Conservation (phyloP, 371 early-diverging fungal genomes). For the Nosema muscidifuracis region DNA sequence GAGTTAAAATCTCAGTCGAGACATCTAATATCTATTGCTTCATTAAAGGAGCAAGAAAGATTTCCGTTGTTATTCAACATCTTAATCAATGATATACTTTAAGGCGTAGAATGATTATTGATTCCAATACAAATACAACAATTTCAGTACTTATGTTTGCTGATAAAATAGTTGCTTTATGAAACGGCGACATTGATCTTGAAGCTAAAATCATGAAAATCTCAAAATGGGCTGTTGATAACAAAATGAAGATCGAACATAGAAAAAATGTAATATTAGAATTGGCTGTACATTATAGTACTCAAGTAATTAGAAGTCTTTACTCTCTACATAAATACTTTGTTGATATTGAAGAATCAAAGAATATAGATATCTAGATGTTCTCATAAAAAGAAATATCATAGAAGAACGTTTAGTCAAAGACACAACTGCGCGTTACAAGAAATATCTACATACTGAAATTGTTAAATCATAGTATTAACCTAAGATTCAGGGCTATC, state of each 20-base stretch:
- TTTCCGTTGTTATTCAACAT: conserved; percentile 23
- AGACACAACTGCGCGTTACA: neutral
- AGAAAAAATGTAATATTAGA: conserved; percentile 21
- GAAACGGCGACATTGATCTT: neutral
- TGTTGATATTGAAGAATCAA: neutral
- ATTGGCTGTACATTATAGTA: neutral
- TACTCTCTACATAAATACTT: neutral
- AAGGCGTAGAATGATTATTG: conserved; percentile 12
- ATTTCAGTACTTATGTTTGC: conserved; percentile 27
- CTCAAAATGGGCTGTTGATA: conserved; percentile 3
- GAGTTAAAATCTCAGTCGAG: neutral
- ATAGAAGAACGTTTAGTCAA: neutral
- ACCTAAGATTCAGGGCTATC: neutral
- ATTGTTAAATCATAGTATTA: neutral
- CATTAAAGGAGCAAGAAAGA: conserved; percentile 25
- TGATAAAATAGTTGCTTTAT: conserved; percentile 29
- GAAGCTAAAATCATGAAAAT: neutral
- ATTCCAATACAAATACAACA: neutral
- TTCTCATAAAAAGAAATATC: neutral
- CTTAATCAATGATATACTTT: conserved; percentile 30
- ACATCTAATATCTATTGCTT: neutral
- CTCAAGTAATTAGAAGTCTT: neutral
- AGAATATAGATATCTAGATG: neutral
- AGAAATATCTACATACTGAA: neutral
- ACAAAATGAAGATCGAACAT: conserved; percentile 14